Base-by-base conservation (phyloP, 164 flowering plant genomes). In the Berberis thunbergii region DNA sequence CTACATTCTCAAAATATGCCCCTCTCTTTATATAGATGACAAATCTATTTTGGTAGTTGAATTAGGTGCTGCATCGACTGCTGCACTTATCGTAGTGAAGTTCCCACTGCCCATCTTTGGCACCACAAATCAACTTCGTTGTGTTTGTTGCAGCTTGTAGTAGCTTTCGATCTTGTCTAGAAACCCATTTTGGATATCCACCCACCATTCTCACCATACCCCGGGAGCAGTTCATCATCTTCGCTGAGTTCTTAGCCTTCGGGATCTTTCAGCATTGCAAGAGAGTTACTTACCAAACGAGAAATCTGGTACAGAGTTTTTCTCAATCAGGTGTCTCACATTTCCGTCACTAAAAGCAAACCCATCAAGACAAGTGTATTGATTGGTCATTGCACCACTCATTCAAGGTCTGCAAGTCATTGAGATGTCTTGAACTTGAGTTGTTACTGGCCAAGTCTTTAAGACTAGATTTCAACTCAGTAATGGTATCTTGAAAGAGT, bases 101-200 rank as follows among this genome's bases (percentile, higher is more conserved):
- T 94, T 82, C 55, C 98, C 99, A 52, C 81, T 80, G n/a, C 43
- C 99, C 97, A 59, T 94, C 99, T 49, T 86, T 81, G 0, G 99
- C 97, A 94, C 99, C 59, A 80, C 75, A 84, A 40, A 69, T 91
- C 72, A 44, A 72, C 52, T 48, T 66, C 8, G 74, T 78, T 41
- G 38, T 42, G 8, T 66, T 79, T 53, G 66, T 68, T 42, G 84
- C 6, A n/a, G 76, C 46, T 70, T 84, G 85, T 38, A 91, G 26
- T 26, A 88, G 66, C 53, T 63, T 71, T 49, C 89, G 63, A 46
- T 87, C 97, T 49, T 69, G 78, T 49, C 26, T 11, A 7, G 77
- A 70, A 54, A 94, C 12, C 96, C 97, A 94, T 3, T n/a, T 40
- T 2, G 97, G 97, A 49, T 75, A 87, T 59, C 89, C 96, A 38